Base-by-base conservation (phyloP, 2,329 filamentous ascomycete species). In the Tolypocladium album region DNA sequence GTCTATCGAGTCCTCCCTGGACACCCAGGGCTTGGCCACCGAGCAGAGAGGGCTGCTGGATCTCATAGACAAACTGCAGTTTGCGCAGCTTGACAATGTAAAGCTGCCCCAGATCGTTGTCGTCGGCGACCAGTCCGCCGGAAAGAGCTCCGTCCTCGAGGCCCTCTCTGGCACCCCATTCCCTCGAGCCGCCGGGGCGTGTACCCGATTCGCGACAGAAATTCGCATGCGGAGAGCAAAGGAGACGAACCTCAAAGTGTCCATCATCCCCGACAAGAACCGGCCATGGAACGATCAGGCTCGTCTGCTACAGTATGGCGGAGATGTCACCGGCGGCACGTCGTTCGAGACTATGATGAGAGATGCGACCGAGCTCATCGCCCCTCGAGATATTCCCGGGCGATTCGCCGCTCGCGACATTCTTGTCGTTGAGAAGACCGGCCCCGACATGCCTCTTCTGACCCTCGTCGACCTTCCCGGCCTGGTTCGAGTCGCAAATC, bases 141-240 rank as follows among this genome's bases (percentile, higher is more conserved):
- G 85, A 24, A 87, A 87, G 69, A 85, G 81, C 64, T 86, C 83
- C 5, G 82, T 85, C 1, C 77, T 87, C 2, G 83, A 86, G 65
- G 83, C 83, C n/a, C 75, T 88, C 43, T 85, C 83, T 0, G 82
- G 82, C 31, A 83, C 85, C 12, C 79, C 80, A 0, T 87, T 88
- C 55, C 85, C 84, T 0, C 75, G 80, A 59, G 82, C 83, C 62
- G 82, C 82, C 57, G 82, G 79, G 55, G 76, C 85, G 2, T 88
- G 84, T 64, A 88, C 85, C 0, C 75, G 84, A 22, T 87, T 85
- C 61, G 79, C 83, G 4, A 85, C 83, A 34, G 82, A 86, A 66
- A 79, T 86, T 60, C 74, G 82, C 5, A 72, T 85, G n/a, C 76
- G 82, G 63, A 67, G 79, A 65, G 67, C 79, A 34, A 70, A 77